Evolutionary conservation across 768 basidiomycete species (phyloP).

Genomic region (Psilocybe tampanensis): DNA sequence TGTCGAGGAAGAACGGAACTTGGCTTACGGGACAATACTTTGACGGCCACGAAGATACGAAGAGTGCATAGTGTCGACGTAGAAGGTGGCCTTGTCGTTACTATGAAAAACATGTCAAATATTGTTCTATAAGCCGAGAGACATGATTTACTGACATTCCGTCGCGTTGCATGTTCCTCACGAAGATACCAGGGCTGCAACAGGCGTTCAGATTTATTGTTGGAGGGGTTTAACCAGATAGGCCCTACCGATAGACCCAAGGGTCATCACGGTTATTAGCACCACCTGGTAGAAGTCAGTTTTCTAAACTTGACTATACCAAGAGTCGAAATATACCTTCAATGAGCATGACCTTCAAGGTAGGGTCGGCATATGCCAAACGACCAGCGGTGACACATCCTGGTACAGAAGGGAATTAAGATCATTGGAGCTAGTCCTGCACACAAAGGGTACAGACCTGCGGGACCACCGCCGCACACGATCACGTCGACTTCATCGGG

Average conservation of each 20-base stretch:
- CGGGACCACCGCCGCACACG: conserved; percentile 69
- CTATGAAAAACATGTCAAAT: conserved; percentile 29
- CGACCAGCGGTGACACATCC: conserved; percentile 72
- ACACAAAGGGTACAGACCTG: conserved; percentile 36
- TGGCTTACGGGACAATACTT: conserved; percentile 66
- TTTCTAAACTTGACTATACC: neutral
- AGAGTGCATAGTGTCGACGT: conserved; percentile 61
- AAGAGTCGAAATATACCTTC: conserved; percentile 50
- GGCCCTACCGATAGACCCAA: conserved; percentile 63
- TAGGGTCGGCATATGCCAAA: conserved; percentile 72
- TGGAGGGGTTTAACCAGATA: neutral
- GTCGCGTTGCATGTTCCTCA: conserved; percentile 71
- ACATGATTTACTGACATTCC: conserved; percentile 56
- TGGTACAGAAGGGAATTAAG: conserved; percentile 12
- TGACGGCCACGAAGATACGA: conserved; percentile 61
- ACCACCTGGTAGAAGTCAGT: conserved; percentile 42
- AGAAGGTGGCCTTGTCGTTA: conserved; percentile 77
- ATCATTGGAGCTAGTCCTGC: neutral
- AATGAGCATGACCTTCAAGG: conserved; percentile 73
- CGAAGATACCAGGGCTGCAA: conserved; percentile 63
- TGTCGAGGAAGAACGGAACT: neutral
- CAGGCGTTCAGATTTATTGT: neutral
- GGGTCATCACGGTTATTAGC: conserved; percentile 75
- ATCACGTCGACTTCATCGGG: conserved; percentile 76
- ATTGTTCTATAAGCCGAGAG: neutral